Evolutionary conservation across 2,329 filamentous ascomycete species (phyloP), one percentile per base, ranked within the genome.

Genomic region (Trichoderma gracile): DNA sequence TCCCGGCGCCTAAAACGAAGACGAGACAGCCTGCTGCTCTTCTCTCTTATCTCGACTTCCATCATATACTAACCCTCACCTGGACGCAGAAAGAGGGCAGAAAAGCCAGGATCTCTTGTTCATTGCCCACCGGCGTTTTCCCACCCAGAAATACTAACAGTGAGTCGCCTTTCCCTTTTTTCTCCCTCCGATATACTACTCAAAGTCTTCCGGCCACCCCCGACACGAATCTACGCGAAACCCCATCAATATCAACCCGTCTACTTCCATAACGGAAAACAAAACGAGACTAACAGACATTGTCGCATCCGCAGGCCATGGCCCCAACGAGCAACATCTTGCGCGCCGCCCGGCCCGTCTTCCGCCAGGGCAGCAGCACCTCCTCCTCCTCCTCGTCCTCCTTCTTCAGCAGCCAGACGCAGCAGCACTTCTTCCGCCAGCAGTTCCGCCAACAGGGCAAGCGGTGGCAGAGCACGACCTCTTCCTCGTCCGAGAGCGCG

Each of bases 401-500:
- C 42, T 42, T 59, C 56, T 65, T 65, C 52, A 40, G 23, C 25
- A 40, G 54, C 40, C 65, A 64, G 53, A 45, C 21, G 30, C 30
- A 30, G 77, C 81, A 83, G 71, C 77, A 82, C 78, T 76, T 83
- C 78, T 83, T 85, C 81, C 79, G 78, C 67, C 68, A 75, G 54
- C 73, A 76, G 67, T 77, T 79, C 75, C 74, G 75, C 67, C 73
- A 75, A 73, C 68, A 71, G 62, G 72, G 75, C 70, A 86, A 86
- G 73, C 86, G 91, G 76, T 92, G 86, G 78, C 88, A 91, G 79
- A 92, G 88, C 78, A 88, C 89, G 50, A 81, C 30, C 30, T 30
- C 30, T 3, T 30, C 87, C 47, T 80, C 82, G 68, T n/a, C n/a
- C n/a, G n/a, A 79, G 70, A 30, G 30, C 30, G 71, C 77, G 68